These are phyloP conservation scores for Grigorovia humatica DNA, from an alignment of 805 yeast species.

Conservation along the genomic window DNA sequence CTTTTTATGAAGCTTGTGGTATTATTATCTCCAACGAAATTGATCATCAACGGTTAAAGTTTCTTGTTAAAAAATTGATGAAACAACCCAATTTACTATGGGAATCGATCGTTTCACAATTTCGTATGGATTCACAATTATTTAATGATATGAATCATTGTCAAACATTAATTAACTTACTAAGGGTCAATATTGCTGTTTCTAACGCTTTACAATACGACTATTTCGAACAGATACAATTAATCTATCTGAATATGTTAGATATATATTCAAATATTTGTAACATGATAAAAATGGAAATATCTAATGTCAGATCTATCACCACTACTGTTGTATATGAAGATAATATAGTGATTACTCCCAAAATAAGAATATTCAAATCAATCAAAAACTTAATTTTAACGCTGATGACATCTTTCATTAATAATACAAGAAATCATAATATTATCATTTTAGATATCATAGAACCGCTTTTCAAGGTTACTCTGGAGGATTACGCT, in stretches of 20 bases:
- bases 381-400: constrained; percentile 87
- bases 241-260: constrained; percentile 77
- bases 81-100: constrained; percentile 84
- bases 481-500: constrained; percentile 79
- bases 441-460: constrained; percentile 71
- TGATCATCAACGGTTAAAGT: constrained; percentile 50
- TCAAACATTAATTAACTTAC: constrained; percentile 78
- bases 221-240: constrained; percentile 71
- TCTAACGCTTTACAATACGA: constrained; percentile 88
- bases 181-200: constrained; percentile 87
- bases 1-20: constrained; percentile 94
- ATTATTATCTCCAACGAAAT: constrained; percentile 78
- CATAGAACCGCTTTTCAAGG: constrained; percentile 65
- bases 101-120: constrained; percentile 72
- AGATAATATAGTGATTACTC: constrained; percentile 34
- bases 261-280: constrained; percentile 79
- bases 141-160: constrained; percentile 67
- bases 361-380: constrained; percentile 83
- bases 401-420: constrained; percentile 73
- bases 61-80: constrained; percentile 68
- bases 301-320: constrained; percentile 60
- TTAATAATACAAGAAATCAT: constrained; percentile 69
- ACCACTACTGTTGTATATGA: constrained; percentile 48
- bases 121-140: constrained; percentile 65
- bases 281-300: constrained; percentile 63